Base-by-base conservation (phyloP, 2,329 filamentous ascomycete genomes). In the Penicillium vulpinum region DNA sequence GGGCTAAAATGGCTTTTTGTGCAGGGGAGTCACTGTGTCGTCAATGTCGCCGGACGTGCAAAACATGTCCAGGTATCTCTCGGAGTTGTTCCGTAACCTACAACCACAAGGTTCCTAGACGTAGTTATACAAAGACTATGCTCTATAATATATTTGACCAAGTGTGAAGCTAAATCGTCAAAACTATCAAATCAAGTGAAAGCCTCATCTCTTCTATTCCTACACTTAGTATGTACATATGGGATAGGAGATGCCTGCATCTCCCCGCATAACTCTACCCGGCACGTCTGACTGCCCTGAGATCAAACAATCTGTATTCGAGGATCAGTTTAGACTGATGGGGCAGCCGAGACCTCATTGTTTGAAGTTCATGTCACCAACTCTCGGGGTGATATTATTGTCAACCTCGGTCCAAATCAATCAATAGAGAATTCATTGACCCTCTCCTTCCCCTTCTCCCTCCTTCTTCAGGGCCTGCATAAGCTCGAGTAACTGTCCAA, bases 401-500 rank as follows among this genome's bases (percentile, higher is more conserved):
- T 16, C n/a, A 21, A 18, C 38, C 51, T 33, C 52, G 29, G 38
- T 35, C 24, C 38, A 38, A 26, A 36, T 8, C 5, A 11, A 21
- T 39, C 56, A 60, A 58, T 61, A 8, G 50, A 45, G 53, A 51
- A 54, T 63, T 59, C 66, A 66, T 58, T 70, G 64, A n/a, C 62
- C 80, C 51, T 60, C 66, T 57, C 67, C 67, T 47, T 68, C 67
- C 13, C 64, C 80, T 51, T 60, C 68, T 56, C 67, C 67, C 48
- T 69, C 67, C 11, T 65, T 80, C 59, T 78, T 75, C 6, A 96
- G 95, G 2, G 90, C 85, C 73, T 89, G 84, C 91, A 97, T 95
- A 55, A 99, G 80, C 72, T 97, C 93, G 71, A 97, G 97, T 65
- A 99, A 78, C 75, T 99, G 94, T 1, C 88, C 90, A 51, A 97